phyloP scores from a whole-genome alignment of 1,139 yeast genomes.

The Lodderomyces oxycetoniae region DNA sequence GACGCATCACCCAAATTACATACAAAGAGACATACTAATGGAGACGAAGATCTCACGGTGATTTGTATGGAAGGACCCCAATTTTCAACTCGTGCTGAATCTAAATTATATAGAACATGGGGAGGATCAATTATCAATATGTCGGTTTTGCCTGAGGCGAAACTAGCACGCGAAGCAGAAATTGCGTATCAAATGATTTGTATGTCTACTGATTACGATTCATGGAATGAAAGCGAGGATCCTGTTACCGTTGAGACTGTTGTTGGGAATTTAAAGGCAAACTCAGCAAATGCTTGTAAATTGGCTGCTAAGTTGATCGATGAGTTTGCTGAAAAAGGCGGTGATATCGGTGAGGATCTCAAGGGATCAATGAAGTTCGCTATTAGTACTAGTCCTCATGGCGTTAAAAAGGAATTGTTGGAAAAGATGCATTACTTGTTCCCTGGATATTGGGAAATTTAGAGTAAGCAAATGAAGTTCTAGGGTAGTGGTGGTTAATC shows the following conservation, averaged over 20 bases:
- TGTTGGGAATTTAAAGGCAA: slow-evolving; percentile 83
- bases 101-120: slow-evolving; percentile 78
- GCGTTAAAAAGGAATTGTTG: slow-evolving; percentile 66
- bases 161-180: slow-evolving; percentile 95
- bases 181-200: slow-evolving; percentile 96
- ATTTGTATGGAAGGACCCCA: slow-evolving; percentile 99
- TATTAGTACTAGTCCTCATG: slow-evolving; percentile 75
- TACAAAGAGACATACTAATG: slow-evolving; percentile 46
- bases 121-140: slow-evolving; percentile 95
- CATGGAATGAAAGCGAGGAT: slow-evolving; percentile 94
- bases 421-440: slow-evolving; percentile 80
- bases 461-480: no score
- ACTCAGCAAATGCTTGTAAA: slow-evolving; percentile 78
- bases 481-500: no score
- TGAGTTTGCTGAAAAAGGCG: slow-evolving; percentile 57
- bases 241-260: slow-evolving; percentile 97
- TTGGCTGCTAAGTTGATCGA: slow-evolving; percentile 68
- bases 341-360: slow-evolving; percentile 59
- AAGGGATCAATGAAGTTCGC: slow-evolving; percentile 75
- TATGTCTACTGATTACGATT: slow-evolving; percentile 98
- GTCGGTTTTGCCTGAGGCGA: slow-evolving; percentile 95
- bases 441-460: slow-evolving; percentile 77
- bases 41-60: slow-evolving; percentile 67
- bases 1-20: slow-evolving; percentile 45
- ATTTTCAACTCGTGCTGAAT: slow-evolving; percentile 96